Base-by-base conservation (phyloP, 2,329 filamentous ascomycete species). In the Aspergillus clavatus region DNA sequence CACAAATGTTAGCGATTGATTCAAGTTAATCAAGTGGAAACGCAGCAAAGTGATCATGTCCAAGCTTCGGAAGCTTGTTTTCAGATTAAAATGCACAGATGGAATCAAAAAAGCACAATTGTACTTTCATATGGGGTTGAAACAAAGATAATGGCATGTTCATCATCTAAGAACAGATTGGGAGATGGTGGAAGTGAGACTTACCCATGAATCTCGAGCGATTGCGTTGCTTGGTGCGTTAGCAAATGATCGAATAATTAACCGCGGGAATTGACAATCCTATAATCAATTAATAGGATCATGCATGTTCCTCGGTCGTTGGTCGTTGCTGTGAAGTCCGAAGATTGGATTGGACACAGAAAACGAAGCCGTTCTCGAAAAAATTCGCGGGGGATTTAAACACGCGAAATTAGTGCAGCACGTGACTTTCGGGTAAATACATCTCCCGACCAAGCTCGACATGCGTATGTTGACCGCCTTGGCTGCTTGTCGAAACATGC, bases 51-150 rank as follows among this genome's bases (percentile, higher is more conserved):
- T 7, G 16, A 21, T 16, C 16, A 2, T 18, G 8, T 6, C 31
- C 8, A 35, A 18, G 14, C 11, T 35, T 35, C 16, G 18, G 8
- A 35, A 18, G 31, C 38, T 5, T 18, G 7, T 41, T 44, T 44
- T 60, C 54, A 61, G 58, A 59, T 53, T 43, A 47, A 49, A 52
- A 63, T 64, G 59, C 60, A 51, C 53, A 53, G 27, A 51, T 53
- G 43, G 53, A 58, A 63, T 58, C 59, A 64, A 58, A 24, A 39
- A 53, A 57, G 48, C 52, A 60, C 54, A 46, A 46, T 40, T 51
- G 50, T 54, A 52, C 51, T 52, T 57, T 65, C 57, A 66, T 59
- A 65, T 67, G 63, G 61, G 63, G 62, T 67, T 67, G 63, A 67
- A 66, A 67, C 62, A 67, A 62, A 63, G 55, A 58, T 51, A 53